Evolutionary conservation across 305 asterid genomes (phyloP), one percentile per base, ranked within the genome.

Genomic region (Salvia sclarea): DNA sequence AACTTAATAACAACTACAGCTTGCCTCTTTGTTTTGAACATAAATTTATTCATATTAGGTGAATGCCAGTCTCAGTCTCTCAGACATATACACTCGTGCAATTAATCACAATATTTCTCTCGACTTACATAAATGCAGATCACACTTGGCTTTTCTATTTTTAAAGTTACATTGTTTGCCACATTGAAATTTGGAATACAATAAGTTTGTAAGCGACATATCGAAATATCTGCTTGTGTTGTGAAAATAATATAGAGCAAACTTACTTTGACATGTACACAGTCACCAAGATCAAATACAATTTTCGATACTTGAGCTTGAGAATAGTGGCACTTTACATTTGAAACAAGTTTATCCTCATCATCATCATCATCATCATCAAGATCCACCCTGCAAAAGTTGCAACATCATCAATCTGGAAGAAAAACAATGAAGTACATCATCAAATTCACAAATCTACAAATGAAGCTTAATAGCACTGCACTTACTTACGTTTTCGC

Each of bases 251-350:
- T 17, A 24, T 6, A 56, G 7, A 41, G 48, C 18, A 62, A 43
- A 75, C 72, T 74, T 80, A 88, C 97, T 85, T 86, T 86, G 73
- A 90, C 81, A 59, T 50, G 75, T 30, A 81, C 94, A 86, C 94
- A 90, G 81, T 90, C 96, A 67, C 96, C 94, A 33, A 90, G 84
- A 73, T 71, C 77, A 52, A 80, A 83, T 69, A 78, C 67, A 47
- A 57, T 68, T 62, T 84, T 79, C 54, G 24, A 73, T 60, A 84
- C 68, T 65, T 78, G 76, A 67, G 97, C 97, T 79, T 79, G 90
- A 65, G 86, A 78, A 74, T 88, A 90, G 73, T 90, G 97, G 74
- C 83, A 83, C 74, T 82, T 80, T 20, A 82, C 60, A 22, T 80
- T 77, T 75, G 76, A 66, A 75, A 80, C 77, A 65, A 82, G 77